Base-by-base conservation (phyloP, 768 basidiomycete species). In the Galerina sulciceps region DNA sequence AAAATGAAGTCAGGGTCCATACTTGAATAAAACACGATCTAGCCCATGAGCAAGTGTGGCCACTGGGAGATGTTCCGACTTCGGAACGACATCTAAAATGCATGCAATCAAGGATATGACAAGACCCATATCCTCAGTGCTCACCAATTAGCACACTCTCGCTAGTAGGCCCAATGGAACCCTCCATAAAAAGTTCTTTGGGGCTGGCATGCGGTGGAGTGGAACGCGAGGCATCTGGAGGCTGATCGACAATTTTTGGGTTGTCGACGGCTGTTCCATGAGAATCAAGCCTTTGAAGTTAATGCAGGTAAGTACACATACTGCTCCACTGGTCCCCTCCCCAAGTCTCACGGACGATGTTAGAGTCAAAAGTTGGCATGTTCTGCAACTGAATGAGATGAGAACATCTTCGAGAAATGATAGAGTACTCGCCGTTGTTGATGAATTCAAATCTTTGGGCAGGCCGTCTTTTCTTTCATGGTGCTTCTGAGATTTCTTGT, bases 1-100 rank as follows among this genome's bases (percentile, higher is more conserved):
- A 38, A 10, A 3, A 26, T 13, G 6, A 44, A 11, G 20, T 3
- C 14, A 48, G 23, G 42, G 14, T 48, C 60, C 69, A 10, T 58
- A 75, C 75, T 75, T 76, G 65, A 76, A 76, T 35, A 94, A 75
- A 2, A 90, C 89, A 9, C 90, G 80, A 40, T 88, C 85, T 3
- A 95, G 75, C 1, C 85, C 65, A 59, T 70, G 69, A 6, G 85
- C 77, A 4, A 95, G 80, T 3, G 18, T 54, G n/a, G 53, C 41
- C n/a, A 54, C 44, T 1, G 53, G 53, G 35, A 35, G 42, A 6
- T 42, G 41, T 43, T 54, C 44, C 15, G n/a, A 43, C 11, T 34
- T 17, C 14, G 53, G 53, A 45, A 23, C 42, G 31, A 54, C 53
- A 43, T 54, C 53, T 54, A 18, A 17, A 17, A 54, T 31, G 22